Conservation (phyloP, 1,139 yeast genomes). For the Sugiyamaella xylanicola region DNA sequence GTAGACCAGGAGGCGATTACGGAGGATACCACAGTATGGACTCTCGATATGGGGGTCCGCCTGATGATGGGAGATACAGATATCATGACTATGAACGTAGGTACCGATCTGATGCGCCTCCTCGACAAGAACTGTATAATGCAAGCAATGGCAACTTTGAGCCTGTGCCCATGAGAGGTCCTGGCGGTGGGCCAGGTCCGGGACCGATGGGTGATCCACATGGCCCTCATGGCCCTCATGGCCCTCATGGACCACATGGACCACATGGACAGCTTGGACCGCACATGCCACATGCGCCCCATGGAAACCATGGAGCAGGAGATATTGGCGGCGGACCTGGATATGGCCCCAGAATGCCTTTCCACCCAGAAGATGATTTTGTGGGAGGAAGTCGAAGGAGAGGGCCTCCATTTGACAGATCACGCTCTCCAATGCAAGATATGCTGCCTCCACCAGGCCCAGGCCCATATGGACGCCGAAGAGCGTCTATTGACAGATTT, state of each 20-base stretch:
- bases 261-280: background rate
- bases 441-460: constrained; percentile 5
- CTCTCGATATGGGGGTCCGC: constrained; percentile 6
- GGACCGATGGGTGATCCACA: background rate
- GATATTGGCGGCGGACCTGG: constrained; percentile 1
- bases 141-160: constrained; percentile 40
- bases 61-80: constrained; percentile 30
- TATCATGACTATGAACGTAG: constrained; percentile 38
- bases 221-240: background rate
- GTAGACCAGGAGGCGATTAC: background rate
- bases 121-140: constrained; percentile 40
- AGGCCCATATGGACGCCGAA: constrained; percentile 4
- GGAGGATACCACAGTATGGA: constrained; percentile 17
- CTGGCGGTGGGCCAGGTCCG: background rate
- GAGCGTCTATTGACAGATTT: constrained; percentile 11
- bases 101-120: constrained; percentile 35
- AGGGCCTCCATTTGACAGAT: constrained; percentile 14
- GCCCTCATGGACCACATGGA: background rate
- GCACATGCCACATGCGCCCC: background rate
- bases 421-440: constrained; percentile 15
- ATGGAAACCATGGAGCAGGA: background rate
- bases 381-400: background rate
- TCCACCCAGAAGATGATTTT: background rate
- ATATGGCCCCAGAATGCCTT: background rate
- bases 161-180: constrained; percentile 22